These are phyloP conservation scores for Verticillium tricorpus DNA, from an alignment of 2,329 filamentous ascomycete species.

Conservation along the genomic window DNA sequence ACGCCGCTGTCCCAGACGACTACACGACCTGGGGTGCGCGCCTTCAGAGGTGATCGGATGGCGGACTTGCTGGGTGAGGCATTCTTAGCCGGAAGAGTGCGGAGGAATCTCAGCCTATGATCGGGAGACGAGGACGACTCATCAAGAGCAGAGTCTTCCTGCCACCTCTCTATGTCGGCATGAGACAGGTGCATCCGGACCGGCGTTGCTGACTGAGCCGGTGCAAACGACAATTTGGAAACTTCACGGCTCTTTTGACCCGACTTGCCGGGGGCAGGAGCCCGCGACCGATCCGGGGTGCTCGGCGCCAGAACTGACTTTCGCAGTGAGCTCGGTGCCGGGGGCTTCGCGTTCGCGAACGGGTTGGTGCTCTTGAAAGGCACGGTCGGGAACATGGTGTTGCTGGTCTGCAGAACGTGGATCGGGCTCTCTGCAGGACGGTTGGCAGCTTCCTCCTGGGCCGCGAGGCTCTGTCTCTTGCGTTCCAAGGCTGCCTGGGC, in stretches of 20 bases:
- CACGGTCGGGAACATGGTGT: conserved; percentile 31
- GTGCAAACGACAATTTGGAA: not conserved
- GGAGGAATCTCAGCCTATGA: conserved; percentile 35
- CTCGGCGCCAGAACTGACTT: not conserved
- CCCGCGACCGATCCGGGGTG: not conserved
- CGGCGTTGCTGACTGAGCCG: not conserved
- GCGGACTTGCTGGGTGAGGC: conserved; percentile 54
- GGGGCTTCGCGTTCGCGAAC: not conserved
- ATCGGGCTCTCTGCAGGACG: conserved; percentile 9
- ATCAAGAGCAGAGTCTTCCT: conserved; percentile 30
- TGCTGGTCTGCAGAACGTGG: conserved; percentile 24
- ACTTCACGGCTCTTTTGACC: not conserved
- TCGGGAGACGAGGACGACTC: conserved; percentile 32
- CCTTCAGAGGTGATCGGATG: conserved; percentile 52
- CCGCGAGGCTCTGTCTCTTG: conserved; percentile 5
- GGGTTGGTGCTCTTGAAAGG: not conserved
- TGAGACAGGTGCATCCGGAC: conserved; percentile 19
- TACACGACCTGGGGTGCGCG: conserved; percentile 52
- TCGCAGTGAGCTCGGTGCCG: not conserved
- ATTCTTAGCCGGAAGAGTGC: conserved; percentile 44
- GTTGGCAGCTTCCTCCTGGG: conserved; percentile 6
- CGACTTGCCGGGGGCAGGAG: not conserved
- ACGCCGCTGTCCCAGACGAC: conserved; percentile 53
- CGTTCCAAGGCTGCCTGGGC: conserved; percentile 6
- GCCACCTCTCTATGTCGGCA: conserved; percentile 37